Conservation (phyloP, 805 yeast genomes). For the Wickerhamomyces ciferrii region DNA sequence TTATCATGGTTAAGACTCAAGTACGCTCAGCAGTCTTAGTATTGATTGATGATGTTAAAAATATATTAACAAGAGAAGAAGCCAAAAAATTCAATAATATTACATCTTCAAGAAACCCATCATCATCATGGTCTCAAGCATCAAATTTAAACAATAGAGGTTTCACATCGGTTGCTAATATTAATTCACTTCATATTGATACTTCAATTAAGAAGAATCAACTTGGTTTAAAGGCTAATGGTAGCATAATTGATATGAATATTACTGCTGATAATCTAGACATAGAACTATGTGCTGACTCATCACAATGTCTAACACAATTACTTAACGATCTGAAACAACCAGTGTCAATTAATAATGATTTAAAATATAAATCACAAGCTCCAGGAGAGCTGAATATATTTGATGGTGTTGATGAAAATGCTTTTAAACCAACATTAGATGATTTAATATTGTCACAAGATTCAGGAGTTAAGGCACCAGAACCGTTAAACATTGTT, state of each 20-base stretch:
- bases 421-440: constrained; percentile 17
- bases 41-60: constrained; percentile 57
- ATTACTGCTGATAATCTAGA: constrained; percentile 42
- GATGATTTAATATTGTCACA: background rate
- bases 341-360: constrained; percentile 55
- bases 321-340: constrained; percentile 66
- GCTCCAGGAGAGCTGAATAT: constrained; percentile 29
- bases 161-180: constrained; percentile 44
- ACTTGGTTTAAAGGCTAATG: constrained; percentile 1
- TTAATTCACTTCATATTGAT: constrained; percentile 34
- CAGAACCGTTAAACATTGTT: constrained; percentile 14
- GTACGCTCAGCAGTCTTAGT: constrained; percentile 45
- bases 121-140: constrained; percentile 36
- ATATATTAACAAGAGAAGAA: constrained; percentile 26
- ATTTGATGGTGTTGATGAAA: constrained; percentile 32
- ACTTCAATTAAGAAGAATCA: constrained; percentile 3
- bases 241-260: constrained; percentile 33
- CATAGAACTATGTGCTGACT: constrained; percentile 75
- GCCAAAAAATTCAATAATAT: constrained; percentile 17
- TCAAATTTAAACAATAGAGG: constrained; percentile 42
- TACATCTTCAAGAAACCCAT: constrained; percentile 11
- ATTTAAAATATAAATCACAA: constrained; percentile 47
- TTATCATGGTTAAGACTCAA: constrained; percentile 35
- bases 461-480: too few relatives aligned
- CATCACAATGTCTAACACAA: constrained; percentile 67